Conservation (phyloP, 768 basidiomycete species). For the Podaxis sp. region DNA sequence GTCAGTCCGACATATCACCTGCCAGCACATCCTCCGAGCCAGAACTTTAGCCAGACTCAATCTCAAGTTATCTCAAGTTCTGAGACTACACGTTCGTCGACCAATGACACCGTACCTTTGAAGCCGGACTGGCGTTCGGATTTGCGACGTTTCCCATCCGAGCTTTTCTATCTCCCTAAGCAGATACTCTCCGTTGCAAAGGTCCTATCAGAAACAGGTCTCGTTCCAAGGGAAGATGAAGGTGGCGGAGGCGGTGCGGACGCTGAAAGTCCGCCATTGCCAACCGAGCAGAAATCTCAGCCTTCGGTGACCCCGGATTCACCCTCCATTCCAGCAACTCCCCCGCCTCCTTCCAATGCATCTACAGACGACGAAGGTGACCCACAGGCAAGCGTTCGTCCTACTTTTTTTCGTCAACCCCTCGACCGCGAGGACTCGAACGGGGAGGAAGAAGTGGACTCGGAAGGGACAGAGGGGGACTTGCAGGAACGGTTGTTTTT, state of each 20-base stretch:
- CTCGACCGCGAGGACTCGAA: background rate
- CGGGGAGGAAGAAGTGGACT: conserved; percentile 2
- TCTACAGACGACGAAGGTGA: conserved; percentile 7
- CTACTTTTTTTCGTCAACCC: background rate
- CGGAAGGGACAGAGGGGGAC: conserved; percentile 41
- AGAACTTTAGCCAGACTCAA: background rate
- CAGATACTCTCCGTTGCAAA: conserved; percentile 4
- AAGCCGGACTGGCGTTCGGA: background rate
- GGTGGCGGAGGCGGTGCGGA: background rate
- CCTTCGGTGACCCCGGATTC: background rate
- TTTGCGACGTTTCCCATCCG: background rate
- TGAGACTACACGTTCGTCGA: background rate
- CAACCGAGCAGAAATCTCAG: background rate
- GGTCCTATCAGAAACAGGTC: background rate
- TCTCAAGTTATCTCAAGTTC: background rate
- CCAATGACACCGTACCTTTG: background rate
- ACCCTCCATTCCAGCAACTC: background rate
- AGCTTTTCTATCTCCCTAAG: background rate
- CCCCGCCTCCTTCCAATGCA: conserved; percentile 6
- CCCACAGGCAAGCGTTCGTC: background rate
- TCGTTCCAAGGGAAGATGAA: background rate
- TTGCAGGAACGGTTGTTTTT: conserved; percentile 51
- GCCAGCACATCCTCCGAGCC: background rate
- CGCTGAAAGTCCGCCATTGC: background rate
- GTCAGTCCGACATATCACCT: background rate